Conservation (phyloP, 164 flowering plant genomes). For the Chimonanthus salicifolius region DNA sequence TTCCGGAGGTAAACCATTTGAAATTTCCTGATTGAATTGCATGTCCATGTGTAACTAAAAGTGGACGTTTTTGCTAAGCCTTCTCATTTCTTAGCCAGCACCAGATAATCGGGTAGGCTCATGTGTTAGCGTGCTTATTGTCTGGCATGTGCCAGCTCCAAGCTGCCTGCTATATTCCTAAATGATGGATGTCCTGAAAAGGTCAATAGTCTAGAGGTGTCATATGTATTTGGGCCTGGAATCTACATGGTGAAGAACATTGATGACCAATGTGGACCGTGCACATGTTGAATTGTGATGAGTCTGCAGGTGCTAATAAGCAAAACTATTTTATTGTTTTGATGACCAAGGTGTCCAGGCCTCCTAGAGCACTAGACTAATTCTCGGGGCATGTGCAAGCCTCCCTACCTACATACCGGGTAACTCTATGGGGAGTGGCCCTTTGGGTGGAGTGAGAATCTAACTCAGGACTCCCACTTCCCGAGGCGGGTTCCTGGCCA, state of each 20-base stretch:
- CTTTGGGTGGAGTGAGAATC: too few species aligned
- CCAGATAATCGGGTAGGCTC: neutral
- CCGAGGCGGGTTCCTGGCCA: too few species aligned
- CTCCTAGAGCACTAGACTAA: too few species aligned
- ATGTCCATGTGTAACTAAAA: neutral
- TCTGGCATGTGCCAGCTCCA: neutral
- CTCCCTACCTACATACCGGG: too few species aligned
- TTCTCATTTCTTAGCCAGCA: neutral
- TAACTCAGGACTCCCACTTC: too few species aligned
- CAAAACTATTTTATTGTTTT: neutral
- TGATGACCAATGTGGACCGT: neutral
- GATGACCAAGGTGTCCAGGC: too few species aligned
- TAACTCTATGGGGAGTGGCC: too few species aligned
- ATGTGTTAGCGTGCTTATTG: neutral
- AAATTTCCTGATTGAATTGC: neutral
- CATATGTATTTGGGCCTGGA: neutral
- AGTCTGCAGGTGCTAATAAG: neutral
- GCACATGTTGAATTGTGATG: neutral
- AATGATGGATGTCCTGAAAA: neutral
- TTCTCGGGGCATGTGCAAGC: too few species aligned
- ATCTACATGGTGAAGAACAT: neutral
- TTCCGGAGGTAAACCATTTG: conserved; percentile 59
- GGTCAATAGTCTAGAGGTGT: neutral
- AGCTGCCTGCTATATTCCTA: neutral
- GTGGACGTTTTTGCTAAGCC: neutral